Conservation (phyloP, 495 filamentous ascomycete species). For the Xylaria nigripes region DNA sequence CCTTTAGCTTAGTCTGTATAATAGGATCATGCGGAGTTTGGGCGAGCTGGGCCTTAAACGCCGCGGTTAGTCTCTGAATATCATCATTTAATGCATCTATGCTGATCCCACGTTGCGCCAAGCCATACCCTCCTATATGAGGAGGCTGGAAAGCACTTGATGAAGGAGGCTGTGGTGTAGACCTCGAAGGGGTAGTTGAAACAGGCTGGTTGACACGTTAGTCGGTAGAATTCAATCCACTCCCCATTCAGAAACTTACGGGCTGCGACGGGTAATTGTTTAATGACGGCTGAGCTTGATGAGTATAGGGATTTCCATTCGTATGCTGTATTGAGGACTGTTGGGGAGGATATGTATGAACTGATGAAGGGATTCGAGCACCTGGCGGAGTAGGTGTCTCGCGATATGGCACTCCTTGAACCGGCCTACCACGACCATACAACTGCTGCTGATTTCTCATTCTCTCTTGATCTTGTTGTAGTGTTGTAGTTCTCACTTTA, state of each 20-base stretch:
- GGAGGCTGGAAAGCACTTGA: slow-evolving; percentile 25
- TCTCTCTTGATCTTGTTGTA: slow-evolving; percentile 62
- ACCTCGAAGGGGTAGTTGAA: slow-evolving; percentile 16
- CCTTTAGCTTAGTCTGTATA: slow-evolving; percentile 70
- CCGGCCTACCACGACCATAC: slow-evolving; percentile 48
- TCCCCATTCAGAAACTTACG: slow-evolving; percentile 13
- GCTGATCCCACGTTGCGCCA: slow-evolving; percentile 40
- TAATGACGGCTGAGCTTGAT: slow-evolving; percentile 10
- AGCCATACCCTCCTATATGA: slow-evolving; percentile 29
- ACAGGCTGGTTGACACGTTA: slow-evolving; percentile 20
- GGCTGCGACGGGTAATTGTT: slow-evolving; percentile 12
- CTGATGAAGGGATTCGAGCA: slow-evolving; percentile 24
- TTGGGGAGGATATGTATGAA: slow-evolving; percentile 14
- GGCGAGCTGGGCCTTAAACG: slow-evolving; percentile 62
- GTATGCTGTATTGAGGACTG: slow-evolving; percentile 12
- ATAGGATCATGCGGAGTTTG: slow-evolving; percentile 62
- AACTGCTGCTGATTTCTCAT: slow-evolving; percentile 56
- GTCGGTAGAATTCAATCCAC: background rate
- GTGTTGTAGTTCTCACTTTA: slow-evolving; percentile 68
- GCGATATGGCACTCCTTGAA: slow-evolving; percentile 47
- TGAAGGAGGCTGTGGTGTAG: slow-evolving; percentile 31
- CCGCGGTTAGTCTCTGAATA: slow-evolving; percentile 64
- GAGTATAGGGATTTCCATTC: slow-evolving; percentile 17
- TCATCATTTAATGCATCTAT: slow-evolving; percentile 73
- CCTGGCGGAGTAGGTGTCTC: slow-evolving; percentile 64